Conservation (phyloP, 371 early-diverging fungal species). For the Saksenaea vasiformis region DNA sequence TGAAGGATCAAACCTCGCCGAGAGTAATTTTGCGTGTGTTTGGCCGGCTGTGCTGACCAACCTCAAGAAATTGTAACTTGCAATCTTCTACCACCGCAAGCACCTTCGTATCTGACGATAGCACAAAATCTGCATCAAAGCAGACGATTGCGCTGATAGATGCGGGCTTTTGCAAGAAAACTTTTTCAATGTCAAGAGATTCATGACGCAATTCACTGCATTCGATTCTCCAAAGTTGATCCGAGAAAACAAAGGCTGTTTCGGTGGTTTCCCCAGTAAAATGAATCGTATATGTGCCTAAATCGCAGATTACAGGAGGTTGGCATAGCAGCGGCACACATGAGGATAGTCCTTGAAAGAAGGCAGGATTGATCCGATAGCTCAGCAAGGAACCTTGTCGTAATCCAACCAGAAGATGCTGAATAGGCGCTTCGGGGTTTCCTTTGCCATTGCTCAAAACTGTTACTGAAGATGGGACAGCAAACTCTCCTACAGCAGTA, state of each 20-base stretch:
- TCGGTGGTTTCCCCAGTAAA: not conserved
- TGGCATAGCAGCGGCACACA: constrained; percentile 7
- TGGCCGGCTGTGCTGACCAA: constrained; percentile 2
- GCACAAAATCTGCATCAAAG: constrained; percentile 12
- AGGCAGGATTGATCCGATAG: not conserved
- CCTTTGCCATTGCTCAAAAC: not conserved
- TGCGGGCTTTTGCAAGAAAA: constrained; percentile 16
- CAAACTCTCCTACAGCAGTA: constrained; percentile 12
- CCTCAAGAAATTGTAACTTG: constrained; percentile 19
- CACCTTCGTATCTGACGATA: constrained; percentile 3
- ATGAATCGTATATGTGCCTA: not conserved
- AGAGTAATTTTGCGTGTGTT: constrained; percentile 20
- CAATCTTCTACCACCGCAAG: constrained; percentile 25
- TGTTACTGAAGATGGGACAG: not conserved
- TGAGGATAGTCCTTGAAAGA: not conserved
- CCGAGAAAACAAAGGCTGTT: constrained; percentile 24
- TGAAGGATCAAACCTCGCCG: constrained; percentile 20
- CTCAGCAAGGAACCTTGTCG: constrained; percentile 9
- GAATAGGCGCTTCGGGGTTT: not conserved
- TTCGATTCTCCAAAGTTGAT: constrained; percentile 26
- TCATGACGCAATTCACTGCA: constrained; percentile 7
- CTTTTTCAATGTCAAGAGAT: constrained; percentile 18
- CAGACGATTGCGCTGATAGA: constrained; percentile 16
- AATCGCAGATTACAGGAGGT: not conserved
- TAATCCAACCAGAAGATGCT: constrained; percentile 7